phyloP scores from a whole-genome alignment of 805 yeast species.

The Hanseniaspora lindneri region DNA sequence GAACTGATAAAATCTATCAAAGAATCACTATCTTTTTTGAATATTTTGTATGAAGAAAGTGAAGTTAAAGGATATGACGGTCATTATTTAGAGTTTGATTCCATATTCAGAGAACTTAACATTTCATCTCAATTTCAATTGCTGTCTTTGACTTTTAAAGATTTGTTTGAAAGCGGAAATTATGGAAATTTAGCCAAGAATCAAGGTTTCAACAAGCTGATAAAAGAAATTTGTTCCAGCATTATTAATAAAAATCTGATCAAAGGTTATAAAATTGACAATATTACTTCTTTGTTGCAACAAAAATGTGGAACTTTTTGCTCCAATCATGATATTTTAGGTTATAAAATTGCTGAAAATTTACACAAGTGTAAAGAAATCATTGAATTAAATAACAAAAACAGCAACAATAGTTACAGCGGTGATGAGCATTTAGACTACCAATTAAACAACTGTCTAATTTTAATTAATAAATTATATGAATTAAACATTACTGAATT shows the following conservation, averaged over 20 bases:
- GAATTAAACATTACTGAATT: conserved; percentile 28
- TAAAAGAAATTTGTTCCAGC: conserved; percentile 78
- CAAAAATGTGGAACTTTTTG: conserved; percentile 92
- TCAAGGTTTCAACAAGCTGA: conserved; percentile 31
- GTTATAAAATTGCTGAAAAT: conserved; percentile 88
- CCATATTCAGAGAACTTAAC: conserved; percentile 57
- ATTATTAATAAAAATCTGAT: conserved; percentile 79
- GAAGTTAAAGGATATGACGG: conserved; percentile 30
- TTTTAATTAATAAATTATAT: conserved; percentile 65
- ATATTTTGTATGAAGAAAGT: conserved; percentile 67
- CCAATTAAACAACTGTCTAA: conserved; percentile 59
- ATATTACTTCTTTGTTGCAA: conserved; percentile 75
- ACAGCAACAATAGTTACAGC: conserved; percentile 5
- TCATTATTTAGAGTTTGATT: conserved; percentile 39
- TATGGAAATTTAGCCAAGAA: conserved; percentile 29
- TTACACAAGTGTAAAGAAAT: conserved; percentile 73
- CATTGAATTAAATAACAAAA: conserved; percentile 38
- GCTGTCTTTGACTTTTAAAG: conserved; percentile 55
- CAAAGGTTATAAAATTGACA: conserved; percentile 86
- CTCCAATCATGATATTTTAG: conserved; percentile 82
- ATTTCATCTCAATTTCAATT: conserved; percentile 57
- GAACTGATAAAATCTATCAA: conserved; percentile 66
- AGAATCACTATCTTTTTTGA: conserved; percentile 80
- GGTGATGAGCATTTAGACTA: conserved; percentile 48
- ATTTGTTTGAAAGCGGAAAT: conserved; percentile 53